Evolutionary conservation across 2,329 filamentous ascomycete species (phyloP), one percentile per base, ranked within the genome.

Genomic region (Exophiala spinifera): DNA sequence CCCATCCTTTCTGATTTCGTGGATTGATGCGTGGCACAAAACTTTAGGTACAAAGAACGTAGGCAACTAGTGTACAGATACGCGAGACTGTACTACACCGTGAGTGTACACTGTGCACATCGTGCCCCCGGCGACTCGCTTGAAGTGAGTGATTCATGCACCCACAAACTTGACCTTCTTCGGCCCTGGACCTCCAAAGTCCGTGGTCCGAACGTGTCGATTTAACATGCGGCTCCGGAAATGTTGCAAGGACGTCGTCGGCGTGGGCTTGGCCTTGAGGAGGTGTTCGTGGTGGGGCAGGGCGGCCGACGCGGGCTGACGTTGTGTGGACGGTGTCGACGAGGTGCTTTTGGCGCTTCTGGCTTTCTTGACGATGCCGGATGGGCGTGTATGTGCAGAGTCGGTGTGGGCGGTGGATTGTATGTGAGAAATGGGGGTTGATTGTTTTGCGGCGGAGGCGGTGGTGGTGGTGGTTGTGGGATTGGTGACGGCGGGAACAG

Each of bases 101-200:
- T n/a, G n/a, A n/a, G n/a, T n/a, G n/a, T n/a, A n/a, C n/a, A n/a
- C n/a, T n/a, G n/a, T n/a, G n/a, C n/a, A n/a, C n/a, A n/a, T n/a
- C n/a, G n/a, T n/a, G n/a, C n/a, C n/a, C n/a, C n/a, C n/a, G n/a
- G n/a, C n/a, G n/a, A n/a, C n/a, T n/a, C n/a, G n/a, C n/a, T n/a
- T n/a, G n/a, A n/a, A n/a, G n/a, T n/a, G n/a, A 21, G n/a, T 54
- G 3, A 6, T 31, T 11, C 28, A 60, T 21, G 42, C 49, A 39
- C 54, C 51, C 3, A 60, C 54, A 23, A 60, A 60, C 49, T 39
- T 54, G 11, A 45, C 36, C 25, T 28, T 52, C n/a, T 51, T 55
- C 14, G 23, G 39, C 2, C 56, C 56, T 10, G 49, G 48, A 4
- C 49, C 34, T 4, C 49, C 51, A 46, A 48, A 60, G 5, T 47